Base-by-base conservation (phyloP, 148 eudicot species). In the Amaranthus cruentus region DNA sequence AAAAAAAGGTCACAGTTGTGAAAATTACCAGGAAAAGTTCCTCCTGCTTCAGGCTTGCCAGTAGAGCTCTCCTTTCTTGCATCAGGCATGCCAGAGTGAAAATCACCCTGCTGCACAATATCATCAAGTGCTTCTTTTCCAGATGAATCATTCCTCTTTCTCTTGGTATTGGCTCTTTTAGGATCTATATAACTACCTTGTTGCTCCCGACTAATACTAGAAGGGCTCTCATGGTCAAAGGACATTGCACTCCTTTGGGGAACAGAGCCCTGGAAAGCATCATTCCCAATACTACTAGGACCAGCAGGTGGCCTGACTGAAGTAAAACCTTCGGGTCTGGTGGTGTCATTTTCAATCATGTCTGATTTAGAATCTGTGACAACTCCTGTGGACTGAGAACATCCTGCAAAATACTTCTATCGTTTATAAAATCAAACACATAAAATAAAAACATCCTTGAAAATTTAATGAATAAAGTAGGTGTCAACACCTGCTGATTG, bases 141-240 rank as follows among this genome's bases (percentile, higher is more conserved):
- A 56, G 85, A 73, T 74, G 82, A 42, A 67, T 86, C 91, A 14
- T 81, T 69, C 71, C 85, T 87, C 80, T 89, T 87, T 78, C 95
- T 89, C 79, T 89, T 89, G 63, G 73, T 66, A 61, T 47, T 77
- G 9, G 75, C 77, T 78, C 81, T 82, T 71, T 83, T 85, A 73
- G 74, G 62, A 73, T 89, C 91, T 61, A 80, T 88, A 79, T 86
- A 84, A 78, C 78, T 82, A 18, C 76, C 75, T 55, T 84, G 89
- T 61, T 87, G 89, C 74, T 89, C 94, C 93, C 85, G 84, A 14
- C 75, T 79, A 38, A 85, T 78, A 84, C 94, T 89, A 58, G 91
- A 86, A 67, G 94, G 89, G 79, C 94, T 89, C 81, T 86, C 94
- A 68, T 89, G 88, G 53, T 86, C 94, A 62, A 80, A 68, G 50